Percentiles rank a stretch among this genome's conserved stretches.
Evolutionary conservation across 106 monocot genomes (phyloP).

Genomic region (Xerophyta viscosa): DNA sequence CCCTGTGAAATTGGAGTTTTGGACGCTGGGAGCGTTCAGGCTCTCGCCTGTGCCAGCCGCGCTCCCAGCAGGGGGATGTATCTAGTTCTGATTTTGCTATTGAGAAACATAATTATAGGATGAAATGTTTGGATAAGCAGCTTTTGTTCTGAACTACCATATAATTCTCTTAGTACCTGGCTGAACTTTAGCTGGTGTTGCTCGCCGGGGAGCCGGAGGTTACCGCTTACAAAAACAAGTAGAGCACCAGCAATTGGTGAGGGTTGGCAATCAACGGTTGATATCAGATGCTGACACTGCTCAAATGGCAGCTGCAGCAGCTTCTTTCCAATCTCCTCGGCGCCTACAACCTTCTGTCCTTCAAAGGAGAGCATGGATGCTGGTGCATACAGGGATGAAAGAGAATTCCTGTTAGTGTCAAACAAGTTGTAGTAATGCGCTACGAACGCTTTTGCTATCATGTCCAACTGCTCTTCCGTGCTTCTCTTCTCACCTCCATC

Average conservation of each 20-base stretch:
- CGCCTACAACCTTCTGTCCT: slow-evolving; percentile 37
- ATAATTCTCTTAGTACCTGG: no score
- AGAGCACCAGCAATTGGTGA: slow-evolving; percentile 27
- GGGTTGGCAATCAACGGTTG: slow-evolving; percentile 51
- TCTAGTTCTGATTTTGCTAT: no score
- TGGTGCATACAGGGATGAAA: slow-evolving; percentile 24
- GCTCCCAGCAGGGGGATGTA: no score
- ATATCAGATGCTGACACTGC: slow-evolving; percentile 36
- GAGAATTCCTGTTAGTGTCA: slow-evolving; percentile 26
- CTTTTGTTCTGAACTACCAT: no score
- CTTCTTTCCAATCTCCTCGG: slow-evolving; percentile 42
- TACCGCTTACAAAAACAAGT: slow-evolving; percentile 60
- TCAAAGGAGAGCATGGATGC: slow-evolving; percentile 66
- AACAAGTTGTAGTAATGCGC: slow-evolving; percentile 63
- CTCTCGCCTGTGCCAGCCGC: no score
- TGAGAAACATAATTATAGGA: no score
- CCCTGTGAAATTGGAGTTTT: no score
- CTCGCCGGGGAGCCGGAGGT: slow-evolving; percentile 40
- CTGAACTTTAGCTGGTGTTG: slow-evolving; percentile 61
- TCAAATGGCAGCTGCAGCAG: slow-evolving; percentile 42
- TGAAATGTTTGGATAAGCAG: no score
- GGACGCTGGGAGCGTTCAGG: no score
- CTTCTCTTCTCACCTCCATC: background rate
- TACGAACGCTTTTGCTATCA: slow-evolving; percentile 62
- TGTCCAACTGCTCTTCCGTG: slow-evolving; percentile 19